These are phyloP conservation scores for Datura wrightii DNA, from an alignment of 257 asterid species.

Conservation along the genomic window DNA sequence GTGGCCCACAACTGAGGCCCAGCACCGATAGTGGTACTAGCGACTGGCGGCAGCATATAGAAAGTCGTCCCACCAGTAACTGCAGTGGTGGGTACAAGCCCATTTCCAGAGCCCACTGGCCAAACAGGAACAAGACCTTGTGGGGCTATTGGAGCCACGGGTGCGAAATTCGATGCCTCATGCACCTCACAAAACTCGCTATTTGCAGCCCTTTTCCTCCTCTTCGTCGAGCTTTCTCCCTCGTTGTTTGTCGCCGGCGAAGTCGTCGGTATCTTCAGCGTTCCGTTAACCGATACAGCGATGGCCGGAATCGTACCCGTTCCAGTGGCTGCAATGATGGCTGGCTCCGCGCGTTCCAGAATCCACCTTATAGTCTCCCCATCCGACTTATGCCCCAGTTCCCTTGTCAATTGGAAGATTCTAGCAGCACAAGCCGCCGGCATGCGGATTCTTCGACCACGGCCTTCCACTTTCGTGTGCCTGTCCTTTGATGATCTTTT, in stretches of 20 bases:
- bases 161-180: conserved; percentile 61
- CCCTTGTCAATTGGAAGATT: conserved; percentile 74
- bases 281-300: conserved; percentile 79
- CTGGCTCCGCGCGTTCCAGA: conserved; percentile 80
- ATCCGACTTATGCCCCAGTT: conserved; percentile 79
- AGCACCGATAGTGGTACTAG: conserved; percentile 34
- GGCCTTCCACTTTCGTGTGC: conserved; percentile 89
- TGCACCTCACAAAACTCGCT: conserved; percentile 65
- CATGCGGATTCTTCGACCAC: conserved; percentile 83
- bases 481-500: conserved; percentile 77
- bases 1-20: conserved; percentile 84
- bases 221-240: conserved; percentile 46
- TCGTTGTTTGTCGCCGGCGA: conserved; percentile 39
- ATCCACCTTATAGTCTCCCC: conserved; percentile 89
- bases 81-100: conserved; percentile 37
- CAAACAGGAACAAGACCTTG: conserved; percentile 78
- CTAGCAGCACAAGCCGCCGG: conserved; percentile 84
- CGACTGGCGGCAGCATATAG: conserved; percentile 64
- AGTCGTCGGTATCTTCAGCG: conserved; percentile 70
- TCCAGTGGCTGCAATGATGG: conserved; percentile 80
- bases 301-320: conserved; percentile 82
- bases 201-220: conserved; percentile 51
- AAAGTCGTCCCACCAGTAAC: conserved; percentile 57
- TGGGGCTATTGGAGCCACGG: conserved; percentile 63
- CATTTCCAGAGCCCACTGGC: conserved; percentile 41